Conservation (phyloP, 148 eudicot genomes). For the Camellia japonica region DNA sequence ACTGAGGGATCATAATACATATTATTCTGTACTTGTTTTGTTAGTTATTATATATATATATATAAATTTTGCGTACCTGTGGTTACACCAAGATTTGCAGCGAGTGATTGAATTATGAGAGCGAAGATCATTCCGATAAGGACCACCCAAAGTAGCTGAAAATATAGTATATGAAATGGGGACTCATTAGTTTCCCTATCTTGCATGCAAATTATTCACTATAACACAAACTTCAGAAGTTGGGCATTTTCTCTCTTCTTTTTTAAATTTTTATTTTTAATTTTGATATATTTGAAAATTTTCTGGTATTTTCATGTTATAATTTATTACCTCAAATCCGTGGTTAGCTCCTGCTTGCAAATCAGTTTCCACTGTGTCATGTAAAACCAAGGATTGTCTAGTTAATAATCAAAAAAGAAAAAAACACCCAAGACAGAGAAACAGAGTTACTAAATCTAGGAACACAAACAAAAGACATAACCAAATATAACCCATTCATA, state of each 20-base stretch:
- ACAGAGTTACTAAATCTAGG: background rate
- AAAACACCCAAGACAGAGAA: background rate
- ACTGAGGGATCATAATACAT: background rate
- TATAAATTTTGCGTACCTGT: constrained; percentile 35
- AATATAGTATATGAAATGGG: background rate
- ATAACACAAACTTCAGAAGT: background rate
- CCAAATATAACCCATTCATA: no score
- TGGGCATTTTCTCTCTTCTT: background rate
- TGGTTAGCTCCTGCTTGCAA: constrained; percentile 91
- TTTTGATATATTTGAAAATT: background rate
- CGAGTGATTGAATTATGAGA: constrained; percentile 60
- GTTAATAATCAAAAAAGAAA: background rate
- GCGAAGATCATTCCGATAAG: constrained; percentile 63
- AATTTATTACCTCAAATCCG: constrained; percentile 63
- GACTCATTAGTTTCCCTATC: background rate
- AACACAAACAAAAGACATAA: no score
- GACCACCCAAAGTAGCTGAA: constrained; percentile 70
- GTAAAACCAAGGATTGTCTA: background rate
- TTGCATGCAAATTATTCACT: background rate
- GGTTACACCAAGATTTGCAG: constrained; percentile 72
- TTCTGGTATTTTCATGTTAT: background rate
- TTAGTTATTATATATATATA: background rate
- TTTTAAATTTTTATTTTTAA: background rate
- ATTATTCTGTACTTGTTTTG: background rate
- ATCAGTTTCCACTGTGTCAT: constrained; percentile 81